phyloP scores from a whole-genome alignment of 768 basidiomycete genomes.

The Trametes elegans region DNA sequence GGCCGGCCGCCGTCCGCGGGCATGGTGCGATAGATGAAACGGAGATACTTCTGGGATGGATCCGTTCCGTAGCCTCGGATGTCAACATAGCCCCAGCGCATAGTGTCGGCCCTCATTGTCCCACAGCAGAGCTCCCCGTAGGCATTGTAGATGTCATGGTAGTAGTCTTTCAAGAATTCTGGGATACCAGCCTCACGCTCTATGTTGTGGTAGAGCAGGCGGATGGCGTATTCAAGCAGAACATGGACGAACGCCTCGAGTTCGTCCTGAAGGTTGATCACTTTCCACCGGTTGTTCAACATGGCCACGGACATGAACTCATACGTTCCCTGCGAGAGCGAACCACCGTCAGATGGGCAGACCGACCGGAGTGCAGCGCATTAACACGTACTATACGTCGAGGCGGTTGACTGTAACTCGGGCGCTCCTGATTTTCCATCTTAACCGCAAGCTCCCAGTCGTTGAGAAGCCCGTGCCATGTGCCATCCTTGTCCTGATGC shows the following conservation, averaged over 20 bases:
- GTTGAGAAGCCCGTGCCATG: not conserved
- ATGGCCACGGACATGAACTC: not conserved
- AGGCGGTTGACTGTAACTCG: not conserved
- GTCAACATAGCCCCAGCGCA: too few relatives aligned
- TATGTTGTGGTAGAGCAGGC: not conserved
- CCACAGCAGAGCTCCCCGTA: too few relatives aligned
- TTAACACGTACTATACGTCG: not conserved
- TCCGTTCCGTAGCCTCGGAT: too few relatives aligned
- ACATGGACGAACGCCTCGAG: not conserved
- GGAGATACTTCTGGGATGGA: too few relatives aligned
- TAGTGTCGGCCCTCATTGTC: too few relatives aligned
- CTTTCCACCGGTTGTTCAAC: not conserved
- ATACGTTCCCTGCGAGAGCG: not conserved
- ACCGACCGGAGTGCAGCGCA: not conserved
- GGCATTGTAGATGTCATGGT: too few relatives aligned
- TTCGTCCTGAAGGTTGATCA: not conserved
- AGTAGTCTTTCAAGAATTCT: too few relatives aligned
- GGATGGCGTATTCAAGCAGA: not conserved
- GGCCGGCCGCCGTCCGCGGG: too few relatives aligned
- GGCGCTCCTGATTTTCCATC: not conserved
- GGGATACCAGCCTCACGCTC: too few relatives aligned
- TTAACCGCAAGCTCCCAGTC: constrained; percentile 15
- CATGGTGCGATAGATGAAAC: too few relatives aligned
- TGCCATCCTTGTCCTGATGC: not conserved
- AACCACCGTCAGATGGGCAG: too few relatives aligned